These are phyloP conservation scores for Naganishia liquefaciens DNA, from an alignment of 1,284 basidiomycete genomes.

Conservation along the genomic window DNA sequence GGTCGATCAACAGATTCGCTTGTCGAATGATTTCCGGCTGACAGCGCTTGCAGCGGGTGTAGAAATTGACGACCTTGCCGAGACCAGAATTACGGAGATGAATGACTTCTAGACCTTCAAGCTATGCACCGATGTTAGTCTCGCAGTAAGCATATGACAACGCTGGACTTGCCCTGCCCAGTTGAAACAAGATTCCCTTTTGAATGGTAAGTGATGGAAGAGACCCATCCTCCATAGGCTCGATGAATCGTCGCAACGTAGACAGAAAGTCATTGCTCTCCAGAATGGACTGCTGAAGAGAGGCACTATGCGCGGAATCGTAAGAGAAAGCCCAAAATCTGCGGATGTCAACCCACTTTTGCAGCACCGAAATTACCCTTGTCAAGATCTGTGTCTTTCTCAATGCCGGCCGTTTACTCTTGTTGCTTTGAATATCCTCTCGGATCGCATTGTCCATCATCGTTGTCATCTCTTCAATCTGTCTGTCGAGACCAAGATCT, in stretches of 20 bases:
- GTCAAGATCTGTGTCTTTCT: slow-evolving; percentile 82
- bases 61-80: slow-evolving; percentile 91
- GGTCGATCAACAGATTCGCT: slow-evolving; percentile 80
- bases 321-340: slow-evolving; percentile 2
- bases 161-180: slow-evolving; percentile 61
- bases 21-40: slow-evolving; percentile 75
- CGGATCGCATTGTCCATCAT: slow-evolving; percentile 85
- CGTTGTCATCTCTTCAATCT: slow-evolving; percentile 79
- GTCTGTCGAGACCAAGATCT: slow-evolving; percentile 87
- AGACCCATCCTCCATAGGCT: slow-evolving; percentile 87
- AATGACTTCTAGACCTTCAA: slow-evolving; percentile 25
- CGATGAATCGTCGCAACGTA: slow-evolving; percentile 87
- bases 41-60: slow-evolving; percentile 84
- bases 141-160: background rate
- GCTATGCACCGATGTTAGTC: background rate
- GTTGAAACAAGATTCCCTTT: slow-evolving; percentile 80
- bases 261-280: slow-evolving; percentile 88
- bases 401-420: slow-evolving; percentile 78
- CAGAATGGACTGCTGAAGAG: slow-evolving; percentile 86
- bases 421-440: slow-evolving; percentile 78
- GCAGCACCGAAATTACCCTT: slow-evolving; percentile 86
- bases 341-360: slow-evolving; percentile 68
- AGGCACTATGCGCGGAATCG: slow-evolving; percentile 59
- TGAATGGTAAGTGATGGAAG: slow-evolving; percentile 96
- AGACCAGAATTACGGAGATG: slow-evolving; percentile 88